Percentiles rank a stretch among this genome's conserved stretches.
phyloP scores from a whole-genome alignment of 163 green algal genomes.

The Dunaliella salina region DNA sequence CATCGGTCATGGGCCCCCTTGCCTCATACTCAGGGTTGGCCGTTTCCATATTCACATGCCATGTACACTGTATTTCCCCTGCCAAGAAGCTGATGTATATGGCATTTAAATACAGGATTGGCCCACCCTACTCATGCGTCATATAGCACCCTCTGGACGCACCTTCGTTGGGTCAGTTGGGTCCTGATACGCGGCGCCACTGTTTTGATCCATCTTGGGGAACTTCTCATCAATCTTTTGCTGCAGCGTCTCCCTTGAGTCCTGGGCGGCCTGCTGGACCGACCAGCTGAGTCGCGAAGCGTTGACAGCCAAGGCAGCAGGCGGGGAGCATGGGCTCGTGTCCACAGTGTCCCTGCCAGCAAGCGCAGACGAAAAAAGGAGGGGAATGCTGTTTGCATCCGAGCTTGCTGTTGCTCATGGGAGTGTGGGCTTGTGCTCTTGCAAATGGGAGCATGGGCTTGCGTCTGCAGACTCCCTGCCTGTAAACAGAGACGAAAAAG shows the following conservation, averaged over 20 bases:
- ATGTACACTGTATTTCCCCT: not conserved
- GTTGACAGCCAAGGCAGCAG: constrained; percentile 34
- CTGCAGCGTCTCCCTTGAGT: constrained; percentile 13
- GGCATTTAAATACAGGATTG: not conserved
- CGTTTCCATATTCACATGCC: not conserved
- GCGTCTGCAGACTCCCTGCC: no score
- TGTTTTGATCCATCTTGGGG: constrained; percentile 32
- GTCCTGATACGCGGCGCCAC: constrained; percentile 24
- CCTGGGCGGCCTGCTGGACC: constrained; percentile 19
- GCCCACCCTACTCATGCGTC: no score
- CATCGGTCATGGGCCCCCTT: not conserved
- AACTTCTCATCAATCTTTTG: constrained; percentile 1
- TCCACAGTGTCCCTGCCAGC: constrained; percentile 54
- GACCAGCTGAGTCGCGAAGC: constrained; percentile 43
- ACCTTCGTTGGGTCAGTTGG: constrained; percentile 52
- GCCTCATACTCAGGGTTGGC: no score
- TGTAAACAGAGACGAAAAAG: no score
- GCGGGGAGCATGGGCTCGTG: constrained; percentile 30
- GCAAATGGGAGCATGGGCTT: no score
- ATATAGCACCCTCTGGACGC: not conserved
- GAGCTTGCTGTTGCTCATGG: no score
- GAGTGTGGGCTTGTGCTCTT: no score
- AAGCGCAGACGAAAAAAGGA: no score
- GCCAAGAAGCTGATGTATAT: no score
- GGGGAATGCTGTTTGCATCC: no score